phyloP scores from a whole-genome alignment of 345 rosid species.

The Populus nigra region DNA sequence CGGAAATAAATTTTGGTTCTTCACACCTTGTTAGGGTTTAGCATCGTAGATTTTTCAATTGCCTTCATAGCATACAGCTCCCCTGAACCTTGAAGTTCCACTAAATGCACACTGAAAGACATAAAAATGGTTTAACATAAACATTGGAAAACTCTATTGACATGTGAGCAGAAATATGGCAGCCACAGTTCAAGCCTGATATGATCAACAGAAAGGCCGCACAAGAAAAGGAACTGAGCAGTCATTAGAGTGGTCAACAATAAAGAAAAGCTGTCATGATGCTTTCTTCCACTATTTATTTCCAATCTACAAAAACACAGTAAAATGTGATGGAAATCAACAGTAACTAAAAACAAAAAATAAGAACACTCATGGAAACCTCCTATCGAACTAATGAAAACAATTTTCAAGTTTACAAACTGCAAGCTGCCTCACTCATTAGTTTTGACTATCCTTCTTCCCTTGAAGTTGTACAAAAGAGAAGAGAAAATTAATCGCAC shows the following conservation, averaged over 20 bases:
- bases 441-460: no score
- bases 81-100: constrained; percentile 73
- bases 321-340: no score
- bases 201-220: not conserved
- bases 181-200: not conserved
- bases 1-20: not conserved
- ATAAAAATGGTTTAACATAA: not conserved
- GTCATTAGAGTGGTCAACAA: not conserved
- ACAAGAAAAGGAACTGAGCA: not conserved
- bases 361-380: no score
- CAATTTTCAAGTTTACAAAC: no score
- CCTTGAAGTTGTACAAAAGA: not conserved
- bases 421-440: no score
- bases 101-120: constrained; percentile 72
- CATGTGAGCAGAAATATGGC: not conserved
- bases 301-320: no score
- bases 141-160: not conserved
- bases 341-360: no score
- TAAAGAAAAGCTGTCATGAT: not conserved
- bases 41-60: constrained; percentile 86
- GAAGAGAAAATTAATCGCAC: not conserved
- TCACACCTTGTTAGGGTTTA: constrained; percentile 85
- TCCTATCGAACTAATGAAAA: no score
- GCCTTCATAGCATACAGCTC: constrained; percentile 94
- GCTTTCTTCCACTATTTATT: not conserved